Evolutionary conservation across 176 grass and related monocot genomes (phyloP), one percentile per base, ranked within the genome.

Genomic region (Neostapfia colusana): DNA sequence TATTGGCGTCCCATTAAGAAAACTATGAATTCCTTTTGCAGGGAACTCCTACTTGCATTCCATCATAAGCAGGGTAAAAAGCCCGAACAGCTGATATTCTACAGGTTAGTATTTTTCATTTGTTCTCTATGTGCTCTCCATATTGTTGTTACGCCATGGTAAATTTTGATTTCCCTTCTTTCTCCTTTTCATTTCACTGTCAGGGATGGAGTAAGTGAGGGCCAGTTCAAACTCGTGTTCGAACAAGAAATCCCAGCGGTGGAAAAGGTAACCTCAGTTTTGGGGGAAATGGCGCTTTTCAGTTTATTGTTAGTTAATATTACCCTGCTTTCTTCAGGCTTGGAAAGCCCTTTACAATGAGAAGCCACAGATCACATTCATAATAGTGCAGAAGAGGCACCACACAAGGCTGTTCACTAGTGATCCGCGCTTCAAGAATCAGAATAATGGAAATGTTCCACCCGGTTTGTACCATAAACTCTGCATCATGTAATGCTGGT

Each of bases 381-480:
- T 97, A 65, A 81, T 93, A n/a, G 90, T 97, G 37, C 90, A 93
- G 84, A 97, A 97, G 72, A 82, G 94, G 67, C 88, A 97, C 34
- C 90, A 97, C 58, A 93, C 91, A 28, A 87, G 90, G 16, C 41
- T 97, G 6, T 93, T 89, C 58, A 84, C 85, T 64, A 82, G 50
- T 27, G 40, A 82, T 64, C 9, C 3, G 0, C 12, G 23, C 20
- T 66, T 25, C 15, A 21, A 17, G 17, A 16, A 51, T 10, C 83
- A 86, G 27, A 76, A 0, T 23, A 91, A 40, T 65, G 78, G 78
- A 50, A 93, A 97, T 65, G 18, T 93, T 66, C 38, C 79, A 40
- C 75, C 94, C 39, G 94, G 94, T 97, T 72, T 83, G 54, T 69
- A 50, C 25, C 50, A 1, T 3, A 65, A 44, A 26, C 20, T 3